A percentile compares a stretch with the other conserved stretches of the same genome.
These are phyloP conservation scores for Dianthus caryophyllus DNA, from an alignment of 148 eudicot genomes.

Conservation along the genomic window DNA sequence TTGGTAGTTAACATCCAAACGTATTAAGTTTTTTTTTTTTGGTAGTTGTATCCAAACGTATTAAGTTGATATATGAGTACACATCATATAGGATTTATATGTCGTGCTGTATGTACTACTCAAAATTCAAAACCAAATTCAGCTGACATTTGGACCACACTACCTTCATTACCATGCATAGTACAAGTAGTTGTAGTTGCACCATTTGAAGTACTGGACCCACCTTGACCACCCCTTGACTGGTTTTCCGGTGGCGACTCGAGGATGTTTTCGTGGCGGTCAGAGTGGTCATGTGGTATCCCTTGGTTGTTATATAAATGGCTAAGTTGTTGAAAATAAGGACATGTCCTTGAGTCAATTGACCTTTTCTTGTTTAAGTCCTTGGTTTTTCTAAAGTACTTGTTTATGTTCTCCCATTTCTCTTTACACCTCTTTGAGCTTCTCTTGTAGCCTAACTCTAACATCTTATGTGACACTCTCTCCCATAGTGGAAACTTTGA, in stretches of 20 bases:
- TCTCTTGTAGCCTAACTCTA: constrained; percentile 65
- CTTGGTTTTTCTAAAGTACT: constrained; percentile 86
- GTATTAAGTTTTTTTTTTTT: too few species aligned
- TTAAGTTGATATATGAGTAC: background rate
- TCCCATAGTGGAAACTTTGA: constrained; percentile 80
- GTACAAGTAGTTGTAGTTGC: constrained; percentile 12
- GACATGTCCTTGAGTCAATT: constrained; percentile 77
- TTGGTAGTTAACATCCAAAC: too few species aligned
- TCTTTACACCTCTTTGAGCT: constrained; percentile 92
- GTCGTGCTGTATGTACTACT: background rate
- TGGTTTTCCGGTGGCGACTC: constrained; percentile 21
- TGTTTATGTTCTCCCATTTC: constrained; percentile 98
- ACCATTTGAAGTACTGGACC: constrained; percentile 19
- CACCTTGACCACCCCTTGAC: constrained; percentile 22
- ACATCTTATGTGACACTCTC: constrained; percentile 72
- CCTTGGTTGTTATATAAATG: constrained; percentile 63
- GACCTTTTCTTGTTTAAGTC: constrained; percentile 86
- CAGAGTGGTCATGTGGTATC: constrained; percentile 29
- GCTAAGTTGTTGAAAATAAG: constrained; percentile 76
- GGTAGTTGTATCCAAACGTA: too few species aligned
- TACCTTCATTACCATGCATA: constrained; percentile 21
- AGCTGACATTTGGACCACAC: constrained; percentile 30
- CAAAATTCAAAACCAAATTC: constrained; percentile 30
- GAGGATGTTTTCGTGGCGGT: constrained; percentile 23
- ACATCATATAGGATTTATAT: background rate